Percentiles rank a stretch among this genome's conserved stretches.
These are phyloP conservation scores for Leptosphaerulina australis DNA, from an alignment of 2,329 filamentous ascomycete genomes.

Conservation along the genomic window DNA sequence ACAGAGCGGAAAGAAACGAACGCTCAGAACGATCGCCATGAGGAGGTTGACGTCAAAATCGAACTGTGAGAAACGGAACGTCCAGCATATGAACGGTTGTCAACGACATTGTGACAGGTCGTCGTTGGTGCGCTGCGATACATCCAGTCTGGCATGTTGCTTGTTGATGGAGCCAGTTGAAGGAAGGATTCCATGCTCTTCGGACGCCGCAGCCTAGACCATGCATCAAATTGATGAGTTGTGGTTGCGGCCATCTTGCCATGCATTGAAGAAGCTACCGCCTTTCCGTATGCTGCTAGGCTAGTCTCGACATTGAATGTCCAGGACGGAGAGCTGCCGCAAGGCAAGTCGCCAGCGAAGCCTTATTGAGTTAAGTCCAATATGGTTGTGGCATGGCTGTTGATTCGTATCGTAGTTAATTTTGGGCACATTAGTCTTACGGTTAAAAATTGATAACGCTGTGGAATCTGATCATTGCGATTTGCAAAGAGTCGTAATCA, in stretches of 20 bases:
- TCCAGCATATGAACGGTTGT: not conserved
- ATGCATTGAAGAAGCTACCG: constrained; percentile 17
- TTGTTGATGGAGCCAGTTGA: constrained; percentile 2
- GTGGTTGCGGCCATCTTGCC: constrained; percentile 9
- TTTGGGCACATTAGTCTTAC: constrained; percentile 12
- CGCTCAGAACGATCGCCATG: not conserved
- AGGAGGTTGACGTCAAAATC: not conserved
- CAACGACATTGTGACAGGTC: not conserved
- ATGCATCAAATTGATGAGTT: constrained; percentile 16
- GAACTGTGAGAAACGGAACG: not conserved
- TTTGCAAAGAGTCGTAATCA: constrained; percentile 1
- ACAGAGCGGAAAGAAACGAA: constrained; percentile 8
- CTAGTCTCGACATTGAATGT: constrained; percentile 11
- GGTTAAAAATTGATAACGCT: constrained; percentile 11
- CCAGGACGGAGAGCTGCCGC: constrained; percentile 16
- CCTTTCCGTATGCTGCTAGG: constrained; percentile 3
- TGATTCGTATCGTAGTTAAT: constrained; percentile 17
- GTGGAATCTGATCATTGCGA: constrained; percentile 12
- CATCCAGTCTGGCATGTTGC: not conserved
- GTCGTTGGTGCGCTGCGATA: not conserved
- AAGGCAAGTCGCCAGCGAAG: constrained; percentile 13
- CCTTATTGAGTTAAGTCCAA: constrained; percentile 11
- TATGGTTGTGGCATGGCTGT: constrained; percentile 13
- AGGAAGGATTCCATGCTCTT: constrained; percentile 11
- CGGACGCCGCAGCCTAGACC: constrained; percentile 8